phyloP scores from a whole-genome alignment of 352 stramenopile genomes.

The Pythium brachiatum region DNA sequence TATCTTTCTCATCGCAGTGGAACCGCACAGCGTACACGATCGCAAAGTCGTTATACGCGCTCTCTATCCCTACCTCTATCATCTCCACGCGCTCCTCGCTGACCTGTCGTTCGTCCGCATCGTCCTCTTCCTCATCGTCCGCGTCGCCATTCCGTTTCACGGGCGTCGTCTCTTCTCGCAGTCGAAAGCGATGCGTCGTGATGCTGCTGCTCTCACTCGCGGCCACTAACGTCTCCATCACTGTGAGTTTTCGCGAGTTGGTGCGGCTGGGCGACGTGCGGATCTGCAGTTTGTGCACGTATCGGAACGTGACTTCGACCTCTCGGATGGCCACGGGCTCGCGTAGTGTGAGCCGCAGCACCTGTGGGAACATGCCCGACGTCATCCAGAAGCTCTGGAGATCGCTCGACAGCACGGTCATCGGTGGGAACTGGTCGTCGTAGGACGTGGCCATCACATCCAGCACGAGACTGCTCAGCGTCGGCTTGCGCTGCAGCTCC shows the following conservation, averaged over 20 bases:
- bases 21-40: slow-evolving; percentile 62
- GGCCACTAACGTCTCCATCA: slow-evolving; percentile 38
- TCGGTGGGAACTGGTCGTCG: slow-evolving; percentile 42
- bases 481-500: slow-evolving; percentile 29
- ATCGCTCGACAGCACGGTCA: slow-evolving; percentile 54
- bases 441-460: slow-evolving; percentile 72
- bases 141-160: slow-evolving; percentile 22
- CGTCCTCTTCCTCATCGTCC: neutral
- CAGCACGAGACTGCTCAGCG: slow-evolving; percentile 34
- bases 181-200: slow-evolving; percentile 46
- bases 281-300: slow-evolving; percentile 60
- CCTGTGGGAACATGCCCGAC: slow-evolving; percentile 69
- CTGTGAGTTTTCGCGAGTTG: slow-evolving; percentile 26
- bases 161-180: neutral
- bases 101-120: neutral
- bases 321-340: slow-evolving; percentile 51
- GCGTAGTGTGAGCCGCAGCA: slow-evolving; percentile 58
- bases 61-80: slow-evolving; percentile 69
- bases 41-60: slow-evolving; percentile 65
- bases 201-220: slow-evolving; percentile 42
- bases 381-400: slow-evolving; percentile 66
- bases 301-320: slow-evolving; percentile 69
- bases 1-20: slow-evolving; percentile 9
- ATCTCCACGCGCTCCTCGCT: slow-evolving; percentile 30
- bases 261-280: slow-evolving; percentile 38